Evolutionary conservation across 106 monocot genomes (phyloP).

Genomic region (Dioscorea zingiberensis): DNA sequence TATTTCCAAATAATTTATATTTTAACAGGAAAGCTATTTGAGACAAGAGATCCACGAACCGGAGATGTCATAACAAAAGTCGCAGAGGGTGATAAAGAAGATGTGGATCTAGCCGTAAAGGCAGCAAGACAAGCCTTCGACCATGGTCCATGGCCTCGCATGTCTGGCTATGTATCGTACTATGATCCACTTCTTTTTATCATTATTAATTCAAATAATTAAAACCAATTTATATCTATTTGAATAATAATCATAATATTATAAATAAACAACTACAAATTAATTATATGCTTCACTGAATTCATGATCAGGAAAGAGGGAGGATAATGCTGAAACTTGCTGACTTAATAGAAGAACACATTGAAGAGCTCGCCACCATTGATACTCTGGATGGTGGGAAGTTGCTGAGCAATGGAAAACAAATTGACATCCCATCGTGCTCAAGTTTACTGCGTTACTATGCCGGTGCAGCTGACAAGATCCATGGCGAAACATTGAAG

Average conservation of each 20-base stretch:
- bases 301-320: conserved; percentile 32
- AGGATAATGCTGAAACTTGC: conserved; percentile 35
- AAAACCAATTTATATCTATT: too few species aligned
- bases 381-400: conserved; percentile 30
- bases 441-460: conserved; percentile 19
- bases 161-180: conserved; percentile 21
- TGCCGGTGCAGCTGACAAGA: conserved; percentile 41
- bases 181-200: background rate
- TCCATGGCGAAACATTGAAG: too few species aligned
- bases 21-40: background rate
- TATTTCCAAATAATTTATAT: too few species aligned
- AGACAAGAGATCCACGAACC: conserved; percentile 1
- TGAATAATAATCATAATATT: too few species aligned
- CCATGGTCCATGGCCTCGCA: conserved; percentile 44
- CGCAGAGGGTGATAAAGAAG: conserved; percentile 8
- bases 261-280: too few species aligned
- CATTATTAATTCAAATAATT: too few species aligned
- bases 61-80: conserved; percentile 3
- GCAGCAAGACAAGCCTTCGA: conserved; percentile 40
- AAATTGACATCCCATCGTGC: conserved; percentile 4
- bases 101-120: conserved; percentile 33
- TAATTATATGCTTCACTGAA: too few species aligned
- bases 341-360: conserved; percentile 28
- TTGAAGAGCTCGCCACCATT: conserved; percentile 22
- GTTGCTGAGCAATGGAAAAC: conserved; percentile 7